phyloP scores from a whole-genome alignment of 306 rosid species.

The Castanospermum australe region DNA sequence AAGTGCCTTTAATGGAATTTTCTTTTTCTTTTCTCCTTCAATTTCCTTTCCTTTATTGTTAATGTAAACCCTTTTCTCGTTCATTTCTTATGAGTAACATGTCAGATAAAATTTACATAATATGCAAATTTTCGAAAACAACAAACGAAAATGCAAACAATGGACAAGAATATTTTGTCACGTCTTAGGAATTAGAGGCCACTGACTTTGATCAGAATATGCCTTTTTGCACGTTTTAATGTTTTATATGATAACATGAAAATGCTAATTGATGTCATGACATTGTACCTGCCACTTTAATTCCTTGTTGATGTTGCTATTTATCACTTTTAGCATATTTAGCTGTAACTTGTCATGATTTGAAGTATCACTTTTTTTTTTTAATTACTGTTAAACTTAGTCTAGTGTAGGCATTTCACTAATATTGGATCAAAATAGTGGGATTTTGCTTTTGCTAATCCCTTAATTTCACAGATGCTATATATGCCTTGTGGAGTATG shows the following conservation, averaged over 20 bases:
- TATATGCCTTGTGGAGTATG: conserved; percentile 98
- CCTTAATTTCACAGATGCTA: conserved; percentile 63
- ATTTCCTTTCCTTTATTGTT: background rate
- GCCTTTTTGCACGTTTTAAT: background rate
- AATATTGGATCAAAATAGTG: background rate
- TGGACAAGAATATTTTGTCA: background rate
- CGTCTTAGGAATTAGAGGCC: background rate
- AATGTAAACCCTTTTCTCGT: background rate
- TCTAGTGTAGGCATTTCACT: background rate
- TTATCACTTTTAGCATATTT: background rate
- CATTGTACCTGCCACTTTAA: background rate
- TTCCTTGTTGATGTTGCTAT: background rate
- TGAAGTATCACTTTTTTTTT: background rate
- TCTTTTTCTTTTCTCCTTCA: background rate
- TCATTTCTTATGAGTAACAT: background rate
- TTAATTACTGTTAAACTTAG: background rate
- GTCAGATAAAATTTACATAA: background rate
- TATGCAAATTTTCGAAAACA: background rate
- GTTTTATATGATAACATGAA: background rate
- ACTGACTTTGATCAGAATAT: background rate
- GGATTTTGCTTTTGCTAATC: background rate
- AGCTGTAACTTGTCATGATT: background rate
- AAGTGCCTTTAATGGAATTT: background rate
- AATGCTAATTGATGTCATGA: background rate
- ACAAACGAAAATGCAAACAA: background rate